Conservation (phyloP, 2,329 filamentous ascomycete genomes). For the Blumeriella jaapii region DNA sequence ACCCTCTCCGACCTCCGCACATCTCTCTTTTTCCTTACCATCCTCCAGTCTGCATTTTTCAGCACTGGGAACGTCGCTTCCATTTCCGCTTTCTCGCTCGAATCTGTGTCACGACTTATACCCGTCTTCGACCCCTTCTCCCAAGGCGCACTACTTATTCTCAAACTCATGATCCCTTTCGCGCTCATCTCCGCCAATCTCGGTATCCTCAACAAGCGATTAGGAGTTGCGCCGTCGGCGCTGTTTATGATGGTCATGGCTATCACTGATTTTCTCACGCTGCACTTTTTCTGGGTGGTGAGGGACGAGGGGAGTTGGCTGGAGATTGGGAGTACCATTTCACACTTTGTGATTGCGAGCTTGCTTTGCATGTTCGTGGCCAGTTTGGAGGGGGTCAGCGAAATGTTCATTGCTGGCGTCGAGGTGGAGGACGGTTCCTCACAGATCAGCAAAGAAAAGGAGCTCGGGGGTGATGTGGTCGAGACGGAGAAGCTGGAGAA, state of each 20-base stretch:
- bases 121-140: slow-evolving; percentile 91
- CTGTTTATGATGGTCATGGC: slow-evolving; percentile 94
- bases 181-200: slow-evolving; percentile 84
- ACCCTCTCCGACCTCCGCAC: slow-evolving; percentile 76
- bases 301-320: slow-evolving; percentile 94
- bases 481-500: too few species aligned
- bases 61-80: slow-evolving; percentile 94
- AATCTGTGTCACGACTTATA: slow-evolving; percentile 76
- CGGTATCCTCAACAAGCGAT: slow-evolving; percentile 76
- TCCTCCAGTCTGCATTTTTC: slow-evolving; percentile 94
- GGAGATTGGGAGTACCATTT: slow-evolving; percentile 95
- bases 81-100: slow-evolving; percentile 83
- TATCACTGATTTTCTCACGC: slow-evolving; percentile 78
- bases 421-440: too few species aligned
- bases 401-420: too few species aligned
- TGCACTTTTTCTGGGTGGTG: slow-evolving; percentile 97
- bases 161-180: slow-evolving; percentile 91
- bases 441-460: too few species aligned
- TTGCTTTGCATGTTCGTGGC: slow-evolving; percentile 84
- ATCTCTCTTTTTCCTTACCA: slow-evolving; percentile 86
- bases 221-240: slow-evolving; percentile 77
- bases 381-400: slow-evolving; percentile 67
- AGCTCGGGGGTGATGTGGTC: too few species aligned
- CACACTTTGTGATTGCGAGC: slow-evolving; percentile 88
- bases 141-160: slow-evolving; percentile 72